These are phyloP conservation scores for Neofusicoccum cordaticola DNA, from an alignment of 2,329 filamentous ascomycete genomes.

Conservation along the genomic window DNA sequence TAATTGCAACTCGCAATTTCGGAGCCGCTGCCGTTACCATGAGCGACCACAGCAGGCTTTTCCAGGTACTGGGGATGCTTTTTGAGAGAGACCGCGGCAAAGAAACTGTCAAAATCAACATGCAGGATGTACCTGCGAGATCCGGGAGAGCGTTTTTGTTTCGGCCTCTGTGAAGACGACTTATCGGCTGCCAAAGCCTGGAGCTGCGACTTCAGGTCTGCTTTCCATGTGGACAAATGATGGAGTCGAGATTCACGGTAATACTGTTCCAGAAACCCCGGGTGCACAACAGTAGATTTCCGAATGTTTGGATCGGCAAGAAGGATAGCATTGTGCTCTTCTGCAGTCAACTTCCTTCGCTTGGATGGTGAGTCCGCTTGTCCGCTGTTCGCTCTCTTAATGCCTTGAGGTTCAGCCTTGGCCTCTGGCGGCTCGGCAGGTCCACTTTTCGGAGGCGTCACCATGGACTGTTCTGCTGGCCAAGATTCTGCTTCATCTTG, in stretches of 20 bases:
- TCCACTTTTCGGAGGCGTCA: slow-evolving; percentile 32
- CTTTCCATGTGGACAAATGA: slow-evolving; percentile 95
- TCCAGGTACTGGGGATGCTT: slow-evolving; percentile 70
- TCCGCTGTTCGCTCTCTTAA: slow-evolving; percentile 1
- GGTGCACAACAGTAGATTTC: slow-evolving; percentile 88
- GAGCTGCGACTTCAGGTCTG: slow-evolving; percentile 84
- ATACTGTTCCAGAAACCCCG: slow-evolving; percentile 89
- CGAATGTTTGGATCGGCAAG: slow-evolving; percentile 80
- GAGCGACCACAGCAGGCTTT: slow-evolving; percentile 85
- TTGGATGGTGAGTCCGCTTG: slow-evolving; percentile 22
- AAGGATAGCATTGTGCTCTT: slow-evolving; percentile 86
- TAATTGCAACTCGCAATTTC: slow-evolving; percentile 99
- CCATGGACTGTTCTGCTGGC: slow-evolving; percentile 10
- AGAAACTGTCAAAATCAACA: slow-evolving; percentile 98
- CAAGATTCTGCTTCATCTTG: slow-evolving; percentile 18
- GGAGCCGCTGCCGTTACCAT: slow-evolving; percentile 78
- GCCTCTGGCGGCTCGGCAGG: slow-evolving; percentile 17
- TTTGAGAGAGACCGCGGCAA: slow-evolving; percentile 86
- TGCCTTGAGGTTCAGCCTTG: not conserved
- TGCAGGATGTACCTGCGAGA: slow-evolving; percentile 82
- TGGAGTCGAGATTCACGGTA: slow-evolving; percentile 94
- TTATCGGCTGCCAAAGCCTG: slow-evolving; percentile 77
- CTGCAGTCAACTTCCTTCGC: slow-evolving; percentile 65
- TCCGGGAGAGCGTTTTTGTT: slow-evolving; percentile 58
- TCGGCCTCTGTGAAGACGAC: slow-evolving; percentile 47